phyloP scores from a whole-genome alignment of 1,284 basidiomycete genomes.

The Tilletia setariae region DNA sequence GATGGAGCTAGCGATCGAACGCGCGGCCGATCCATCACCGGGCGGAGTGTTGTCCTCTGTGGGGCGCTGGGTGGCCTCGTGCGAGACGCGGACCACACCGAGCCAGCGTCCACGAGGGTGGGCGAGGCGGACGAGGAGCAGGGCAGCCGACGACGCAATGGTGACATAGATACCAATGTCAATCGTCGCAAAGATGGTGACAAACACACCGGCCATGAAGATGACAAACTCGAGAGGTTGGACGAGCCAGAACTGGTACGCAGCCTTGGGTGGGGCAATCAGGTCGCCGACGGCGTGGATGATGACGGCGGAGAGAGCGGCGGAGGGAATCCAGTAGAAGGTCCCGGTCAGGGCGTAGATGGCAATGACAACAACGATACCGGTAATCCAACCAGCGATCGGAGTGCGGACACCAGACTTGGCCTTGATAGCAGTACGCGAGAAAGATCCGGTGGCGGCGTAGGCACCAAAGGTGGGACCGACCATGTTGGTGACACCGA shows the following conservation, averaged over 20 bases:
- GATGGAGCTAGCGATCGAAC: slow-evolving; percentile 22
- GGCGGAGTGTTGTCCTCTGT: slow-evolving; percentile 15
- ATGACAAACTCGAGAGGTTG: slow-evolving; percentile 91
- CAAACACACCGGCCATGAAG: slow-evolving; percentile 80
- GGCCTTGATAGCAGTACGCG: slow-evolving; percentile 88
- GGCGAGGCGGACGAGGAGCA: slow-evolving; percentile 88
- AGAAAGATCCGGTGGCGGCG: slow-evolving; percentile 96
- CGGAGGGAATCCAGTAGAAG: slow-evolving; percentile 57
- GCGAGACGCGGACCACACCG: slow-evolving; percentile 64
- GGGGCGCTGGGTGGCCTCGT: slow-evolving; percentile 41
- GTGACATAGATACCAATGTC: slow-evolving; percentile 94
- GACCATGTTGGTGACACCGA: slow-evolving; percentile 79
- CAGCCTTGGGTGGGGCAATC: slow-evolving; percentile 78
- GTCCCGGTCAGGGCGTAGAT: slow-evolving; percentile 72
- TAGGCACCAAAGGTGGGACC: slow-evolving; percentile 75
- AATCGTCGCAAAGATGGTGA: slow-evolving; percentile 65
- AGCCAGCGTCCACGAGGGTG: slow-evolving; percentile 87
- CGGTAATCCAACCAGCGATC: slow-evolving; percentile 79
- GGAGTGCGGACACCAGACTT: slow-evolving; percentile 96
- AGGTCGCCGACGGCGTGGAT: slow-evolving; percentile 87
- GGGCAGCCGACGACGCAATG: slow-evolving; percentile 71
- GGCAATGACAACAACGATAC: slow-evolving; percentile 84
- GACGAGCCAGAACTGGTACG: slow-evolving; percentile 90
- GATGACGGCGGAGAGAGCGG: slow-evolving; percentile 80
- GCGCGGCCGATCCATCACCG: not conserved